A percentile compares a stretch with the other conserved stretches of the same genome.
phyloP scores from a whole-genome alignment of 805 yeast genomes.

The Metschnikowia shivogae region DNA sequence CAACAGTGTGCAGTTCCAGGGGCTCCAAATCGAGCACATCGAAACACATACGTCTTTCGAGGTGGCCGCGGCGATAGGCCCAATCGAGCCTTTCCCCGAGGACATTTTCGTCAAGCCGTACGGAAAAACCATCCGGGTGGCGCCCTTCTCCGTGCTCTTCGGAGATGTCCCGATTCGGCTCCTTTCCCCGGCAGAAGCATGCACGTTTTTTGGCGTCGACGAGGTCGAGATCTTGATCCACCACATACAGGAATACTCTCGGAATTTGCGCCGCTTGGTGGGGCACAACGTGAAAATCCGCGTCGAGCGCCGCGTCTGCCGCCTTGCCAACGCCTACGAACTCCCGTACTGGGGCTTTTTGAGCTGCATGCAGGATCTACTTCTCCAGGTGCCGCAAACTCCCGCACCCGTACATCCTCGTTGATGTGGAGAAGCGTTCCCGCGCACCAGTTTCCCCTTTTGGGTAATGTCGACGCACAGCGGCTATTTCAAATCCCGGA shows the following conservation, averaged over 20 bases:
- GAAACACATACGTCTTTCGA: conserved; percentile 5
- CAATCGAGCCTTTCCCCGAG: conserved; percentile 7
- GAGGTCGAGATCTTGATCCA: conserved; percentile 16
- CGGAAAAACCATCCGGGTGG: conserved; percentile 14
- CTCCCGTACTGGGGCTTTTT: conserved; percentile 12
- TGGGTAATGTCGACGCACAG: background rate
- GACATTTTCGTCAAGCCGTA: conserved; percentile 14
- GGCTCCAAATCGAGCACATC: background rate
- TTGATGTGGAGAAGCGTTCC: background rate
- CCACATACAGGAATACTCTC: conserved; percentile 3
- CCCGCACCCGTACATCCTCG: background rate
- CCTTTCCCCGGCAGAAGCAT: conserved; percentile 10
- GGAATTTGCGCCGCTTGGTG: background rate
- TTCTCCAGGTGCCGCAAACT: background rate
- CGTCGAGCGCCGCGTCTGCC: background rate
- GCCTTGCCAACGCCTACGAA: conserved; percentile 4
- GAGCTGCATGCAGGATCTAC: background rate
- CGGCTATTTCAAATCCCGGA: conserved; percentile 2
- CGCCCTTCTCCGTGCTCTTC: conserved; percentile 9
- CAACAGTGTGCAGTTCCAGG: background rate
- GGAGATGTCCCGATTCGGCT: conserved; percentile 6
- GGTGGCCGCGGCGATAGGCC: background rate
- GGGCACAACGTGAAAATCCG: conserved; percentile 2
- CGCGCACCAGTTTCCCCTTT: background rate
- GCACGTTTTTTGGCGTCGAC: conserved; percentile 13